phyloP scores from a whole-genome alignment of 345 rosid species.

The Syzygium grande region DNA sequence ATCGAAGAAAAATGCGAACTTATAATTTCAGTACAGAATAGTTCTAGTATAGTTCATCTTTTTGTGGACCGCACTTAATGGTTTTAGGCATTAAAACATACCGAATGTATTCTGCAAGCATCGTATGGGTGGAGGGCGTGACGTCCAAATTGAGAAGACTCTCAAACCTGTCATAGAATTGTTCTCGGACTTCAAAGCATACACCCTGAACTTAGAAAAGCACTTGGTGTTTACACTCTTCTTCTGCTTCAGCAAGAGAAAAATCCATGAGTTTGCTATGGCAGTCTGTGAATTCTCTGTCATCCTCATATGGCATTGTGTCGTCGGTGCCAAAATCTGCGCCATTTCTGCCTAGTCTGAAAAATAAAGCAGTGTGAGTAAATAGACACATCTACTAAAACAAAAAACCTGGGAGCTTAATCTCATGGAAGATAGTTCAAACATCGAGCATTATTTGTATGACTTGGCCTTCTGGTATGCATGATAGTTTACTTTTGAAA shows the following conservation, averaged over 20 bases:
- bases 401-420: neutral
- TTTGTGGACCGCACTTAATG: neutral
- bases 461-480: neutral
- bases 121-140: constrained; percentile 59
- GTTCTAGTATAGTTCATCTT: neutral
- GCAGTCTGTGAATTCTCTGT: constrained; percentile 36
- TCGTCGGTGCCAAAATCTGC: constrained; percentile 69
- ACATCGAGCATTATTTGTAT: neutral
- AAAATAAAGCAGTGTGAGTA: neutral
- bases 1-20: neutral
- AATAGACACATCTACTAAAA: neutral
- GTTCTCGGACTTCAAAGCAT: constrained; percentile 55
- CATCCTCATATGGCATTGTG: constrained; percentile 68
- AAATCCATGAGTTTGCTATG: constrained; percentile 44
- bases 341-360: constrained; percentile 56
- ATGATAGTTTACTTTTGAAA: neutral
- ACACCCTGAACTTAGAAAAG: constrained; percentile 39
- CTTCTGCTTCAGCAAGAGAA: constrained; percentile 51
- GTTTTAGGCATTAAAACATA: constrained; percentile 7
- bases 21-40: neutral
- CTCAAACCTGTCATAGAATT: constrained; percentile 54
- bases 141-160: constrained; percentile 65
- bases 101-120: constrained; percentile 93
- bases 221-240: constrained; percentile 32
- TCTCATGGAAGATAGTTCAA: neutral